Conservation (phyloP, 441 rosid genomes). For the Pelargonium myrrhifolium region DNA sequence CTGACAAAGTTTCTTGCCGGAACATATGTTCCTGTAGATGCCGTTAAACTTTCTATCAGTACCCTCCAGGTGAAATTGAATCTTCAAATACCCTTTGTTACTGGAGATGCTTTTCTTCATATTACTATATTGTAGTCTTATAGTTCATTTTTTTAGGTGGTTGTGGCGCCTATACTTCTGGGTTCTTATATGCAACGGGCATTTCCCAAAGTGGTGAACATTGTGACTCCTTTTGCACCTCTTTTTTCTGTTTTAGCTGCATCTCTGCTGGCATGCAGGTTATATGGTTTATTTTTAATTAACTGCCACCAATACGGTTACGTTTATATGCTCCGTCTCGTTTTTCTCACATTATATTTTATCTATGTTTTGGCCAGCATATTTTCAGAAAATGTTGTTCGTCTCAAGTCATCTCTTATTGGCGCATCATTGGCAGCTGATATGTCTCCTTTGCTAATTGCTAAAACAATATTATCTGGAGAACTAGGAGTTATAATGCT, state of each 20-base stretch:
- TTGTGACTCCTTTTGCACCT: conserved; percentile 45
- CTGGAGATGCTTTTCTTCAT: neutral
- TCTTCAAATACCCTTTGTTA: neutral
- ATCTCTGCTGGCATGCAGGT: conserved; percentile 63
- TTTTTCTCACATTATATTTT: neutral
- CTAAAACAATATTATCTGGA: conserved; percentile 35
- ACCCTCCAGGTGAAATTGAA: conserved; percentile 42
- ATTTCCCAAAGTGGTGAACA: conserved; percentile 45
- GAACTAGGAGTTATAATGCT: conserved; percentile 40
- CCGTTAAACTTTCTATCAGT: conserved; percentile 50
- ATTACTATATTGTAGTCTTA: neutral
- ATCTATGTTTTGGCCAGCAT: conserved; percentile 28
- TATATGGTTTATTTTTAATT: conserved; percentile 11
- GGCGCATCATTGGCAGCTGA: conserved; percentile 29
- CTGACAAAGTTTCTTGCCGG: conserved; percentile 49
- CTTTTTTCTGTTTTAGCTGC: conserved; percentile 48
- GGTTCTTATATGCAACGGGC: conserved; percentile 45
- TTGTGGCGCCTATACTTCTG: conserved; percentile 32
- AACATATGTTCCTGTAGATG: conserved; percentile 58
- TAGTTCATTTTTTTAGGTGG: conserved; percentile 30
- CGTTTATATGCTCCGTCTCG: neutral
- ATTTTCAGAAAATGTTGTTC: conserved; percentile 49
- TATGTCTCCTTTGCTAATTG: conserved; percentile 24
- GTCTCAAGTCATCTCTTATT: conserved; percentile 38
- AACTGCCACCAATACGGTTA: neutral